Conservation (phyloP, 345 rosid genomes). For the Hypericum androsaemum region DNA sequence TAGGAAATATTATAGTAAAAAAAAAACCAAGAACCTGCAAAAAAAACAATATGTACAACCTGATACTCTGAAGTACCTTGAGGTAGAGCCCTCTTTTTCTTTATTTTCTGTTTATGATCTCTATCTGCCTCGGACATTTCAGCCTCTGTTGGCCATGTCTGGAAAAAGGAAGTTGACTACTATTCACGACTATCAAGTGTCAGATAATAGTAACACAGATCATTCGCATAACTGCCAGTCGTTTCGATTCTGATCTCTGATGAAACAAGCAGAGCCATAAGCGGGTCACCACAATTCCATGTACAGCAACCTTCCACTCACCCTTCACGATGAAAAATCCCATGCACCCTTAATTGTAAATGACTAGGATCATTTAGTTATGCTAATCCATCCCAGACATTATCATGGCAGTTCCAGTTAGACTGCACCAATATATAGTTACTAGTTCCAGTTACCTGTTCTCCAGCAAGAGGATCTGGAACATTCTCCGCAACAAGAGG, state of each 20-base stretch:
- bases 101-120: conserved; percentile 42
- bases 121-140: conserved; percentile 83
- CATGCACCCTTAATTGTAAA: no score
- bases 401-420: no score
- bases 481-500: conserved; percentile 64
- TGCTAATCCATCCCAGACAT: no score
- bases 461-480: conserved; percentile 88
- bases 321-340: no score
- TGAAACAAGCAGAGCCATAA: no score
- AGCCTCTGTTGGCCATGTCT: conserved; percentile 97
- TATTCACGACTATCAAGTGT: no score
- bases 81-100: conserved; percentile 59
- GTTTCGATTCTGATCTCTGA: no score
- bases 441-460: conserved; percentile 47
- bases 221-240: no score
- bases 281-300: no score
- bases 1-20: neutral
- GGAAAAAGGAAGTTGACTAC: neutral
- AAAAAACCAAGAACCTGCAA: neutral
- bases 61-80: conserved; percentile 93
- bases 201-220: no score
- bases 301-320: no score
- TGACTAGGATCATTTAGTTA: no score
- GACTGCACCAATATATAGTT: neutral
- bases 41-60: conserved; percentile 24